Base-by-base conservation (phyloP, 345 rosid genomes). In the Clausena lansium region DNA sequence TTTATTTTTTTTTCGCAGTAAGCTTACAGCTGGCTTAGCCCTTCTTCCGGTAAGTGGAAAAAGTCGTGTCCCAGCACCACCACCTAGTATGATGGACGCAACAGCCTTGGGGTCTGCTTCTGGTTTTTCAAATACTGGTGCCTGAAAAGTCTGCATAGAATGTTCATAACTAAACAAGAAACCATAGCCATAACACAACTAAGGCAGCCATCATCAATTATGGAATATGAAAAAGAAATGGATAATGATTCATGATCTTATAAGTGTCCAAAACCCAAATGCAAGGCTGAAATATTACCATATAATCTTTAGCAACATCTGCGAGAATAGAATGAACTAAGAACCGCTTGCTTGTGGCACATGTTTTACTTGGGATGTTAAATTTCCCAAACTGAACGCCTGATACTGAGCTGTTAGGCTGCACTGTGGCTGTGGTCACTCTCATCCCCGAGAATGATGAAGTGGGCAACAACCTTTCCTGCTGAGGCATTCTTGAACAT, bases 31-130 rank as follows among this genome's bases (percentile, higher is more conserved):
- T 33, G 98, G 98, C 87, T 94, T 94, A 61, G 98, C 91, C 83
- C 98, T 83, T 75, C 82, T 81, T 76, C 93, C 85, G 28, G 98
- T 94, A 74, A 94, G 93, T 84, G 98, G 98, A 78, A 90, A 92
- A 70, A 94, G 85, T 33, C 98, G 97, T 35, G 98, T 94, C 73
- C 98, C 98, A 54, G 98, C 98, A 71, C 98, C 98, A 35, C 98
- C 97, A 3, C 98, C 97, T 82, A 94, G 80, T 83, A 92, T 91
- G 84, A 94, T 91, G 4, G 98, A 85, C 62, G 93, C 98, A 62
- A 94, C 92, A 55, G 85, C 90, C 73, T 86, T 88, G 1, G 97
- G 97, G 72, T 92, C 97, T 38, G 92, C 93, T 70, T 63, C 79
- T 47, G 85, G 81, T 39, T 81, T 82, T 79, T 82, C 90, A 64